Base-by-base conservation (phyloP, 2,329 filamentous ascomycete genomes). In the Pleoardoris graminearum region DNA sequence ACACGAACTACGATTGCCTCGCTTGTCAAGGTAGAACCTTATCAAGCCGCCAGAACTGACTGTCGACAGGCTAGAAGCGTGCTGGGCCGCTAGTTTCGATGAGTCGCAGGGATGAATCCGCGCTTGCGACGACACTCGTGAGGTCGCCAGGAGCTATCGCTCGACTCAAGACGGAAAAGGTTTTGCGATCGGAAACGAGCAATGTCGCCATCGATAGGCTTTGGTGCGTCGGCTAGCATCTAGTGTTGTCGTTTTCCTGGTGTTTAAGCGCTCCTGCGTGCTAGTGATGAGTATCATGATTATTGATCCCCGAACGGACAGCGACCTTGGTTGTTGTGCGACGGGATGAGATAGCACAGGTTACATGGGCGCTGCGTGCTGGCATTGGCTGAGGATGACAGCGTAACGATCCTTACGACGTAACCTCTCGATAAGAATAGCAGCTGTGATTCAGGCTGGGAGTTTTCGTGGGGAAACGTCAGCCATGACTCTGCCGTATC, bases 381-480 rank as follows among this genome's bases (percentile, higher is more conserved):
- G 43, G 27, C 43, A 46, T 46, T 46, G 43, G 43, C 43, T 46
- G 43, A 29, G 23, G 8, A 38, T 32, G 35, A 39, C 45, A 33
- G 47, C 38, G 38, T 16, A 33, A 25, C 47, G 16, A 33, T 43
- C 37, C 37, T 41, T 10, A 17, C 47, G 29, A 42, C 36, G 47
- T 49, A 43, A 35, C 47, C 25, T 37, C 36, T 41, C 30, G 47
- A 50, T 50, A 50, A 50, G 47, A 50, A 50, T 50, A 50, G 47
- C 36, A 50, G 16, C 37, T n/a, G 37, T 30, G 46, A 29, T 38
- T 7, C 33, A 39, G 46, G 6, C 14, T 21, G 39, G 39, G 29
- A 14, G 14, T 17, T 46, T 23, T 35, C 43, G 43, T 35, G 43
- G 29, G 43, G 43, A 35, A 25, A n/a, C 12, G 43, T 46, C 42